A percentile compares a stretch with the other conserved stretches of the same genome.
Conservation (phyloP, 768 basidiomycete species). For the Boletales sp. region DNA sequence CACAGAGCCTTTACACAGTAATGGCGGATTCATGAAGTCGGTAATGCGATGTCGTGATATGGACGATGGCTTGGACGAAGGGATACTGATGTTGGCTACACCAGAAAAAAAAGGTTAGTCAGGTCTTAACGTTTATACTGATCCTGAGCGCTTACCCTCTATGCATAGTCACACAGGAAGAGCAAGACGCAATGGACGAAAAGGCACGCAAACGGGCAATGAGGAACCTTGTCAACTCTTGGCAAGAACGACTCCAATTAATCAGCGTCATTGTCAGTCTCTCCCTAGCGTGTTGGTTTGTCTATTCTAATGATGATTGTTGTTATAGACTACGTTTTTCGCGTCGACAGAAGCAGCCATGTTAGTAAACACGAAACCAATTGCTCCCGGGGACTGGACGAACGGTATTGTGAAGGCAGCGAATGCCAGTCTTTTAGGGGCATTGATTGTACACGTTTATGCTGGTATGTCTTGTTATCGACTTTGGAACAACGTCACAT, state of each 20-base stretch:
- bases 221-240: slow-evolving; percentile 52
- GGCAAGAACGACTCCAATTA: slow-evolving; percentile 60
- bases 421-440: slow-evolving; percentile 47
- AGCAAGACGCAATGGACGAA: slow-evolving; percentile 49
- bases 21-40: slow-evolving; percentile 19
- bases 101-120: slow-evolving; percentile 21
- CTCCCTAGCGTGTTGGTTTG: not conserved
- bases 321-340: slow-evolving; percentile 55
- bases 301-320: not conserved
- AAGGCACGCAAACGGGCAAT: slow-evolving; percentile 41
- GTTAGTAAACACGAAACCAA: slow-evolving; percentile 42
- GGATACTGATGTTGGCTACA: not conserved
- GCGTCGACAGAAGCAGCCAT: slow-evolving; percentile 55
- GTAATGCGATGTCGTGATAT: slow-evolving; percentile 11
- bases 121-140: too few relatives aligned
- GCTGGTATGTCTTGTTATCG: slow-evolving; percentile 37
- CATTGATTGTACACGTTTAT: slow-evolving; percentile 52
- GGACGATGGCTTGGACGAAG: slow-evolving; percentile 15
- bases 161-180: slow-evolving; percentile 40
- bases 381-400: slow-evolving; percentile 5
- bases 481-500: not conserved
- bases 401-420: slow-evolving; percentile 28
- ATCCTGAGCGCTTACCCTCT: not conserved
- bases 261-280: slow-evolving; percentile 54
- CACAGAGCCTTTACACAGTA: slow-evolving; percentile 15